These are phyloP conservation scores for Buddleja alternifolia DNA, from an alignment of 257 asterid genomes.

Conservation along the genomic window DNA sequence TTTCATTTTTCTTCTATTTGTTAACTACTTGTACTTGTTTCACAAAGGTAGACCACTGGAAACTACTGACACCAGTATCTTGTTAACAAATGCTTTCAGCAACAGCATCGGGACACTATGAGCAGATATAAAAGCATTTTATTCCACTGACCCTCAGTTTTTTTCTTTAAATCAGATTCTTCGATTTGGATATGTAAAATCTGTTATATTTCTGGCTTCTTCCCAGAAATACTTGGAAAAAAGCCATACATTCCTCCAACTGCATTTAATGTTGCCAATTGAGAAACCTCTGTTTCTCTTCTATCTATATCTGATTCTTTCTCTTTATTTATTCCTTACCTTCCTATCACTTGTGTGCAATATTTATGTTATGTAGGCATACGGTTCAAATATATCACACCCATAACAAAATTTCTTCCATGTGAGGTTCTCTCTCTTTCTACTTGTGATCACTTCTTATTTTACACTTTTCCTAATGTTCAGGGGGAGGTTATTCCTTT, in stretches of 20 bases:
- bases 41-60: too few relatives aligned
- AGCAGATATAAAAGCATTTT: background rate
- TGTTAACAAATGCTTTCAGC: background rate
- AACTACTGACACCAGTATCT: background rate
- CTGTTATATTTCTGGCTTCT: too few relatives aligned
- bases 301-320: background rate
- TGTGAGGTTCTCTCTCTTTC: too few relatives aligned
- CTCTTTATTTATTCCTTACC: background rate
- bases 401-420: too few relatives aligned
- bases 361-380: background rate
- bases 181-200: too few relatives aligned
- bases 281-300: background rate
- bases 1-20: too few relatives aligned
- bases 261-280: slow-evolving; percentile 18
- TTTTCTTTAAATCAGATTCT: too few relatives aligned
- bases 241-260: background rate
- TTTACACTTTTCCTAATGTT: slow-evolving; percentile 23
- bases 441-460: slow-evolving; percentile 26
- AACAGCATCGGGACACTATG: background rate
- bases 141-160: slow-evolving; percentile 5
- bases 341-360: background rate
- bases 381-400: too few relatives aligned
- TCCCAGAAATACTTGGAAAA: background rate
- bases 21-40: too few relatives aligned
- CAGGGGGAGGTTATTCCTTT: slow-evolving; percentile 92